Percentiles rank a stretch among this genome's conserved stretches.
phyloP scores from a whole-genome alignment of 108 stramenopile genomes.

The Pelagomonas calceolata region DNA sequence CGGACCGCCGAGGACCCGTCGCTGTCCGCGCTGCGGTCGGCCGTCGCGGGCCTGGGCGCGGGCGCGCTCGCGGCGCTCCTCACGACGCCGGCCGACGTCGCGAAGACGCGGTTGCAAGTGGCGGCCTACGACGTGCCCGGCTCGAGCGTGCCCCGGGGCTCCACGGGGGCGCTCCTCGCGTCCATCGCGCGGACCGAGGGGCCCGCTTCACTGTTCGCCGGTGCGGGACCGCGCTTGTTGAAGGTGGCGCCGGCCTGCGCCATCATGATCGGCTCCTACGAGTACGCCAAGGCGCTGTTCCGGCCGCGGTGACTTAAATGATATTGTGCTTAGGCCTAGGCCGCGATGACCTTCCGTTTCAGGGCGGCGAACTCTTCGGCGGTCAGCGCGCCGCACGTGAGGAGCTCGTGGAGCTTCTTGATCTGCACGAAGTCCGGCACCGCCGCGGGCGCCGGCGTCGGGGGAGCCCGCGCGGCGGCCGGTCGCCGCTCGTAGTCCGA shows the following conservation, averaged over 20 bases:
- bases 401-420: no score
- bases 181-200: conserved; percentile 22
- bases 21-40: neutral
- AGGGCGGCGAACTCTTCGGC: no score
- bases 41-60: conserved; percentile 40
- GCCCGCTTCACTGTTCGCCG: conserved; percentile 19
- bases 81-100: conserved; percentile 87
- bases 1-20: no score
- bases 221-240: conserved; percentile 63
- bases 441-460: no score
- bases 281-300: conserved; percentile 62
- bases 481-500: no score
- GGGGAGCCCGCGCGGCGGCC: no score
- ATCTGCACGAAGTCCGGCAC: no score
- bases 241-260: conserved; percentile 89
- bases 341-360: no score
- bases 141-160: neutral
- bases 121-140: no score
- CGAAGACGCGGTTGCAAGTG: conserved; percentile 65
- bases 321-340: no score
- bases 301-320: no score
- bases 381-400: no score
- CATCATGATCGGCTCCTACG: conserved; percentile 88
- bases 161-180: conserved; percentile 18
- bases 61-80: conserved; percentile 67